These are phyloP conservation scores for Aethionema arabicum DNA, from an alignment of 345 rosid genomes.

Conservation along the genomic window DNA sequence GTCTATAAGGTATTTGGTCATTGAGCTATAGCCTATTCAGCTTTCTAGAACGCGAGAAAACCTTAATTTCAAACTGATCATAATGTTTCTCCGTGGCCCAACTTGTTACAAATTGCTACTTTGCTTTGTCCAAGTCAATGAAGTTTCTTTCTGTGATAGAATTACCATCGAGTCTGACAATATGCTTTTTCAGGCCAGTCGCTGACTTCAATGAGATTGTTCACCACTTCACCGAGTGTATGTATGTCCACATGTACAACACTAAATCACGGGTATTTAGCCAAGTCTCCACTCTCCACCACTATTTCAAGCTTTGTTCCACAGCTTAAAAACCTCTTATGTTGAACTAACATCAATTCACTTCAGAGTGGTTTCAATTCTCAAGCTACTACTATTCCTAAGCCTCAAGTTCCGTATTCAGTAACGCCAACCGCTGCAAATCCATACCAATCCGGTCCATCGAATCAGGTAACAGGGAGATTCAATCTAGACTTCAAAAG, in stretches of 20 bases:
- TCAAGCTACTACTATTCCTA: conserved; percentile 36
- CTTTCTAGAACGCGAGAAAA: not conserved
- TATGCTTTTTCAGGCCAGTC: conserved; percentile 69
- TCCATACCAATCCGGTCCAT: conserved; percentile 46
- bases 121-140: conserved; percentile 7
- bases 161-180: conserved; percentile 1
- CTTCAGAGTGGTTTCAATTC: conserved; percentile 43
- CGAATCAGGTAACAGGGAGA: conserved; percentile 55
- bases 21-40: not conserved
- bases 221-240: conserved; percentile 82
- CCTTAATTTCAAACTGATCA: not conserved
- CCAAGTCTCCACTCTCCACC: conserved; percentile 7
- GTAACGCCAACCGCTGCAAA: conserved; percentile 42
- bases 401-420: conserved; percentile 59
- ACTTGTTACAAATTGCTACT: not conserved
- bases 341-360: conserved; percentile 19
- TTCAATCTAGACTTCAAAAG: not conserved
- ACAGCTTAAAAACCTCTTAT: conserved; percentile 4
- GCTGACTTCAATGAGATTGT: conserved; percentile 83
- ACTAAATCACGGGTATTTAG: conserved; percentile 66
- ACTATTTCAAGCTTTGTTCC: conserved; percentile 9
- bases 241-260: conserved; percentile 80
- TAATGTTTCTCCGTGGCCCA: not conserved
- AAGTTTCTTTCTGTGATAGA: not conserved
- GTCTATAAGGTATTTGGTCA: not conserved